Evolutionary conservation across 306 rosid species (phyloP).

Genomic region (barrel medic (Medicago truncatula)): DNA sequence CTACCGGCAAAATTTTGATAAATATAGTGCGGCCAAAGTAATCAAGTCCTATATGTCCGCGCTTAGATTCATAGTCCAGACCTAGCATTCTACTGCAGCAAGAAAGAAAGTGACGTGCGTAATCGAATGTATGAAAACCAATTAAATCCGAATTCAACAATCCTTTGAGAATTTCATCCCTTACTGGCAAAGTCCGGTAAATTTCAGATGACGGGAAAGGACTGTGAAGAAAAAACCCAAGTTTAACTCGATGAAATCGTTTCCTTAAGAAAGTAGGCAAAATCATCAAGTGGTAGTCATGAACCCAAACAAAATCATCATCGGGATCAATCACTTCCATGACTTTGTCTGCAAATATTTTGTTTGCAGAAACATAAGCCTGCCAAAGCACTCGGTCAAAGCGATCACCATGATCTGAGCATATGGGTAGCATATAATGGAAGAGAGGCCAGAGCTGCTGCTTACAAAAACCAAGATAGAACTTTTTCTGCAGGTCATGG

Average conservation of each 20-base stretch:
- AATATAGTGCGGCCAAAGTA: constrained; percentile 84
- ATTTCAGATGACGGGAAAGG: constrained; percentile 88
- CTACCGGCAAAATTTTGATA: constrained; percentile 86
- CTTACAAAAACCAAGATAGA: constrained; percentile 78
- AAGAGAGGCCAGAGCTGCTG: constrained; percentile 89
- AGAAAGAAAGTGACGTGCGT: constrained; percentile 90
- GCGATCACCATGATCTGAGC: constrained; percentile 80
- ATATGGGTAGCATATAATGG: constrained; percentile 87
- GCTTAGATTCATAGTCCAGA: constrained; percentile 83
- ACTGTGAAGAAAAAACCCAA: constrained; percentile 90
- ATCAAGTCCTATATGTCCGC: constrained; percentile 92
- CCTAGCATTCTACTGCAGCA: constrained; percentile 98
- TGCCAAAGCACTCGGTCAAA: constrained; percentile 80
- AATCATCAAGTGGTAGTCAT: constrained; percentile 89
- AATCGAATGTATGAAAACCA: constrained; percentile 91
- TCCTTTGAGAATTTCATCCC: constrained; percentile 79
- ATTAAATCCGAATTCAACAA: constrained; percentile 80
- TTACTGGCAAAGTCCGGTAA: constrained; percentile 80
- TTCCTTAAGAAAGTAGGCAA: constrained; percentile 88
- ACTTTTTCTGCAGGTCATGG: constrained; percentile 66
- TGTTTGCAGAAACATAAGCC: constrained; percentile 89
- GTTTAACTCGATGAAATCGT: constrained; percentile 64
- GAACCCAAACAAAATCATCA: constrained; percentile 88
- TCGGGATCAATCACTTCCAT: constrained; percentile 86
- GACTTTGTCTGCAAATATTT: constrained; percentile 84